Base-by-base conservation (phyloP, 352 stramenopile genomes). In the Pythium phragmiticola region DNA sequence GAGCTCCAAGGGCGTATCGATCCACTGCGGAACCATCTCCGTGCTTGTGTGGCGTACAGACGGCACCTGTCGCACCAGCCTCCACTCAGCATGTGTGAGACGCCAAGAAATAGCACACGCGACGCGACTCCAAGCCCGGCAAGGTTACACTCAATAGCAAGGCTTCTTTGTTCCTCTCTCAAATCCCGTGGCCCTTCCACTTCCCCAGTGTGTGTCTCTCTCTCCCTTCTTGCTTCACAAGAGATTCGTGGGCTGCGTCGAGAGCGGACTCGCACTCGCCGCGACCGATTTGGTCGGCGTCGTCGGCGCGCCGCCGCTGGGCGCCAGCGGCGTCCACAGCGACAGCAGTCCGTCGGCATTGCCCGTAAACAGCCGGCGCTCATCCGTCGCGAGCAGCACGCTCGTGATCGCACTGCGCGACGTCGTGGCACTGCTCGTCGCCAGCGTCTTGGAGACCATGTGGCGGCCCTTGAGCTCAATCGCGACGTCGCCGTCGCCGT, bases 281-380 rank as follows among this genome's bases (percentile, higher is more conserved):
- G 39, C 47, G 12, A 59, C 33, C 26, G 64, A 46, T 42, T 65
- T 68, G 16, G 66, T 68, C 17, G 66, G 60, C 43, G 66, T 73
- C 48, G 54, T 69, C 5, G 66, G 55, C 2, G 49, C 54, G 16
- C 52, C 47, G 13, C 66, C 26, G 4, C 43, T 17, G 1, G 30
- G 16, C 23, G 41, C 48, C 41, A 57, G 57, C 0, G 77, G 62
- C 28, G 75, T 83, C 80, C 80, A 90, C 1, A 77, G 45, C 1
- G 75, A 76, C 6, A 90, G 66, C 16, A 83, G 48, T 0, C 80
- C 80, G 52, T 87, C 82, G 57, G 66, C 71, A 13, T 71, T 89
- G 17, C 79, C 82, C 21, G 76, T 88, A 61, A 76, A 84, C 39
- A 90, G 70, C 48, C 86, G 88, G 47, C 73, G 73, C 56, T 89